These are phyloP conservation scores for Collybiopsis luxurians DNA, from an alignment of 768 basidiomycete genomes.

Conservation along the genomic window DNA sequence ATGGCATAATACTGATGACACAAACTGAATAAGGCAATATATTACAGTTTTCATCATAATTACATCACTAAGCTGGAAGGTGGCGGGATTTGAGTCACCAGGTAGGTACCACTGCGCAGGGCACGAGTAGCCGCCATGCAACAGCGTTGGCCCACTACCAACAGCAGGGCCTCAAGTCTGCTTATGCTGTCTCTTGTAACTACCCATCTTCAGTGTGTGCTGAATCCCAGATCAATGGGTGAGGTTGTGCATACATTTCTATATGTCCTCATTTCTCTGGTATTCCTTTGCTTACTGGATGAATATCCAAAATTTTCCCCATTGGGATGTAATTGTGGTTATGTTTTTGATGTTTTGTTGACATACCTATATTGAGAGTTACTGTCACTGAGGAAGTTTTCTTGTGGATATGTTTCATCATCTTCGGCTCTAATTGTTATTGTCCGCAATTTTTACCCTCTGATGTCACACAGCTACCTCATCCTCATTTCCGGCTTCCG, in stretches of 20 bases:
- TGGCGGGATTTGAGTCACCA: too few relatives aligned
- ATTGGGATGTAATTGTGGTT: slow-evolving; percentile 96
- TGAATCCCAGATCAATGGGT: slow-evolving; percentile 85
- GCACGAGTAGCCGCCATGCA: too few relatives aligned
- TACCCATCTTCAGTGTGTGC: slow-evolving; percentile 96
- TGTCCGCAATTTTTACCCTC: too few relatives aligned
- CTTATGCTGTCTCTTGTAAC: slow-evolving; percentile 93
- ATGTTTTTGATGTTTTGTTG: slow-evolving; percentile 96
- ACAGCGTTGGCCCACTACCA: too few relatives aligned
- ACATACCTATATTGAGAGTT: slow-evolving; percentile 98
- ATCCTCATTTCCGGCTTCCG: slow-evolving; percentile 92
- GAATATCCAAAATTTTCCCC: slow-evolving; percentile 91
- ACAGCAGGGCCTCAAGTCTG: too few relatives aligned
- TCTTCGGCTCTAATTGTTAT: slow-evolving; percentile 53
- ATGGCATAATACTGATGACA: too few relatives aligned
- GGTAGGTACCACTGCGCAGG: too few relatives aligned
- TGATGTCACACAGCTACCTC: too few relatives aligned
- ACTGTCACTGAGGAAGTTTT: slow-evolving; percentile 96
- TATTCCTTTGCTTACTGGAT: slow-evolving; percentile 6
- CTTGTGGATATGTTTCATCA: slow-evolving; percentile 60
- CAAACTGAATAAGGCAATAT: too few relatives aligned
- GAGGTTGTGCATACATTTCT: slow-evolving; percentile 89
- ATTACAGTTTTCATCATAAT: too few relatives aligned
- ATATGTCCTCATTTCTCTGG: slow-evolving; percentile 48
- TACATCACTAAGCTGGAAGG: too few relatives aligned